phyloP scores from a whole-genome alignment of 352 stramenopile genomes.

The Globisporangium echinulatum region DNA sequence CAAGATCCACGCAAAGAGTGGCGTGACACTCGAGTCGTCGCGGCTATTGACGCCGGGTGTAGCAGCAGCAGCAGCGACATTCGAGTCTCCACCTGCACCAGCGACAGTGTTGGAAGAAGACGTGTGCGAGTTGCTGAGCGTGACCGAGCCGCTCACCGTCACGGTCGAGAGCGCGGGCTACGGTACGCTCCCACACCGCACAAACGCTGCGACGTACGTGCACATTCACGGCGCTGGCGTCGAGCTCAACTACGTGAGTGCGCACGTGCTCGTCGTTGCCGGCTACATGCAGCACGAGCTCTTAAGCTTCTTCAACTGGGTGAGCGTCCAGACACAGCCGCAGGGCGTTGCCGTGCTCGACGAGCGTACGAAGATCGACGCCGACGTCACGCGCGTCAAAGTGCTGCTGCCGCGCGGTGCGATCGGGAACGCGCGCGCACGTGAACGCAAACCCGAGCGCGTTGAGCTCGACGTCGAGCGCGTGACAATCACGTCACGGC shows the following conservation, averaged over 20 bases:
- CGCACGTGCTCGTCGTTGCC: conserved; percentile 33
- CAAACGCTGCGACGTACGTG: conserved; percentile 34
- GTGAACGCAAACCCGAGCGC: conserved; percentile 39
- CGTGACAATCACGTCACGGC: conserved; percentile 36
- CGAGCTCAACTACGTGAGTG: conserved; percentile 56
- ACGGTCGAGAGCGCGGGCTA: conserved; percentile 41
- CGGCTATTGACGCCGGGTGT: conserved; percentile 14
- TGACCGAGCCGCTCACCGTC: conserved; percentile 22
- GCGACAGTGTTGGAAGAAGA: conserved; percentile 21
- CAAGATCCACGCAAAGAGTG: conserved; percentile 29
- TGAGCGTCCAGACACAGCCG: conserved; percentile 42
- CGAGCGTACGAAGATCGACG: conserved; percentile 53
- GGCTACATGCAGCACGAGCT: conserved; percentile 58
- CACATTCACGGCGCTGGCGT: conserved; percentile 30
- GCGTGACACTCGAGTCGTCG: conserved; percentile 35
- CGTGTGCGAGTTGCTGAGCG: conserved; percentile 34
- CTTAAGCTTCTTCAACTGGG: conserved; percentile 59
- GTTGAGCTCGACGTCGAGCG: conserved; percentile 42
- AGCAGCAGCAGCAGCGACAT: neutral
- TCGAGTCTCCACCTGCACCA: neutral
- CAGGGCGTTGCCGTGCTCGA: conserved; percentile 19
- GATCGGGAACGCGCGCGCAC: conserved; percentile 26
- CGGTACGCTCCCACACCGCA: conserved; percentile 35
- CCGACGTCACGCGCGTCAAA: conserved; percentile 28
- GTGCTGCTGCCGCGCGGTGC: conserved; percentile 44